Percentiles rank a stretch among this genome's conserved stretches.
Evolutionary conservation across 345 rosid genomes (phyloP).

Genomic region (Citrus glauca): DNA sequence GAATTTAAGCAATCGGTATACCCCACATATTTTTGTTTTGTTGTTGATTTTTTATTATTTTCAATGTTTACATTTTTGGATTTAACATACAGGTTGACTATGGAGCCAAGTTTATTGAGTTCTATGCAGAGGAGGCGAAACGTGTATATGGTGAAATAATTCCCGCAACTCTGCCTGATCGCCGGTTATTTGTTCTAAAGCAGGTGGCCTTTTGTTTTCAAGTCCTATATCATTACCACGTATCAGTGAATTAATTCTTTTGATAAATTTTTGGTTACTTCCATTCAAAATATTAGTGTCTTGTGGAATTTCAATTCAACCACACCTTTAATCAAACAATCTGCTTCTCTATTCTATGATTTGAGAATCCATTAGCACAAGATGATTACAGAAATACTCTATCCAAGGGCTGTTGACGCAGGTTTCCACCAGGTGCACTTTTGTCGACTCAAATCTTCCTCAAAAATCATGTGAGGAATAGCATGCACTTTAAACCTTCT

Average conservation of each 20-base stretch:
- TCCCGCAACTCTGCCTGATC: conserved; percentile 76
- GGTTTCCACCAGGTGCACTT: not conserved
- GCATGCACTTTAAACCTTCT: not conserved
- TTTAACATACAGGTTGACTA: conserved; percentile 61
- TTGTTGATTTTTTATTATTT: not conserved
- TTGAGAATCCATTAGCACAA: not conserved
- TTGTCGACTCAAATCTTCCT: not conserved
- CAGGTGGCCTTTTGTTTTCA: conserved; percentile 47
- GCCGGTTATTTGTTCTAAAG: conserved; percentile 76
- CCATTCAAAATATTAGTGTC: not conserved
- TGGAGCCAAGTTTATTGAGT: conserved; percentile 93
- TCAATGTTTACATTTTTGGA: conserved; percentile 9
- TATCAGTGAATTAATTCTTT: not conserved
- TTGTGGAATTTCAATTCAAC: not conserved
- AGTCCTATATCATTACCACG: not conserved
- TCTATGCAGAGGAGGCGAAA: conserved; percentile 89
- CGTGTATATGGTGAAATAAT: conserved; percentile 93
- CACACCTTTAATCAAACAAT: not conserved
- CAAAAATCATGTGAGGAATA: not conserved
- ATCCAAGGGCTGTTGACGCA: not conserved
- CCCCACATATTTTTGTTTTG: not conserved
- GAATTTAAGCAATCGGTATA: conserved; percentile 23
- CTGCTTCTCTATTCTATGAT: not conserved
- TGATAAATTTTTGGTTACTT: not conserved
- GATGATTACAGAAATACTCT: not conserved